Percentiles rank a stretch among this genome's conserved stretches.
phyloP scores from a whole-genome alignment of 1,139 yeast species.

The Geotrichum bryndzae region DNA sequence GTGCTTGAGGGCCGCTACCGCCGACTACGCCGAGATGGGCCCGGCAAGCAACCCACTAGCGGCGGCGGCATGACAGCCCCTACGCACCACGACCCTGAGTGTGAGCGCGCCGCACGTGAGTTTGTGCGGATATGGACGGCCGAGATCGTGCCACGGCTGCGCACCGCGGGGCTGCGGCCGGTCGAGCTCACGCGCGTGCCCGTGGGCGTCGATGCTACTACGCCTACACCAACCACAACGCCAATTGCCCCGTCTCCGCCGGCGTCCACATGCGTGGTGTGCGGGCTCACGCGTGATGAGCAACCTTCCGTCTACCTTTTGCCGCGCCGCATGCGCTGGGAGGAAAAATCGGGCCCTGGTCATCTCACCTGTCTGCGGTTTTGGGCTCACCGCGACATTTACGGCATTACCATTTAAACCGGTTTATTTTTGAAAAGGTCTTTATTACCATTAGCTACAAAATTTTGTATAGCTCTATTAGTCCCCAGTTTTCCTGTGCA shows the following conservation, averaged over 20 bases:
- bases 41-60: neutral
- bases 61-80: too few relatives aligned
- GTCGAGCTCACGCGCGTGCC: neutral
- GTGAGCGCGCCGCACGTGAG: slow-evolving; percentile 16
- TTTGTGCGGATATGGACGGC: slow-evolving; percentile 10
- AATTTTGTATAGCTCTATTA: neutral
- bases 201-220: neutral
- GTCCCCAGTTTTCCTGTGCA: too few relatives aligned
- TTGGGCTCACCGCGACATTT: slow-evolving; percentile 13
- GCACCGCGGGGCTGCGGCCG: slow-evolving; percentile 12
- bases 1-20: slow-evolving; percentile 29
- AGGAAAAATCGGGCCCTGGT: slow-evolving; percentile 7
- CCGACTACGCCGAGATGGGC: neutral
- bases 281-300: neutral
- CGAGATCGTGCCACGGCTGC: slow-evolving; percentile 16
- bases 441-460: neutral
- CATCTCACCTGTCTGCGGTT: slow-evolving; percentile 17
- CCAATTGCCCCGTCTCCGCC: neutral
- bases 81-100: neutral
- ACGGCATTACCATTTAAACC: neutral
- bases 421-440: neutral
- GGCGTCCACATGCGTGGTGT: neutral
- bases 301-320: neutral
- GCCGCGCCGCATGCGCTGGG: slow-evolving; percentile 8
- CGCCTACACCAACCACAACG: neutral